phyloP scores from a whole-genome alignment of 164 flowering plant genomes.

The Santalum album region DNA sequence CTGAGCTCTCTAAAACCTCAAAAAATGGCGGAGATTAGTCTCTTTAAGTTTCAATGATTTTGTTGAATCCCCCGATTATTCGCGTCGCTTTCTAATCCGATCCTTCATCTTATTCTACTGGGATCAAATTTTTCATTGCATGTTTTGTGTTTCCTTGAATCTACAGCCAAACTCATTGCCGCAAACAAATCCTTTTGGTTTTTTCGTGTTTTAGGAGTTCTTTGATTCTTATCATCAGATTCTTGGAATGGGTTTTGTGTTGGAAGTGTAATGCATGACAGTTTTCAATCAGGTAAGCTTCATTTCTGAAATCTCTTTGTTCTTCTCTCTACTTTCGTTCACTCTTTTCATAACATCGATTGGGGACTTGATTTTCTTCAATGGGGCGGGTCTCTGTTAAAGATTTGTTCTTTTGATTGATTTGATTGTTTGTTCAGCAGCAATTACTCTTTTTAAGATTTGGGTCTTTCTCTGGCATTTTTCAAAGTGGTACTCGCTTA shows the following conservation, averaged over 20 bases:
- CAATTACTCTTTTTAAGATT: too few species aligned
- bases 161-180: slow-evolving; percentile 1
- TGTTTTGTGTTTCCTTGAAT: not conserved
- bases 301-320: too few species aligned
- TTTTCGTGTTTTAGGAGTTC: slow-evolving; percentile 1
- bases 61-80: not conserved
- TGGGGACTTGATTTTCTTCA: not conserved
- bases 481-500: not conserved
- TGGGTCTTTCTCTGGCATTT: slow-evolving; percentile 1
- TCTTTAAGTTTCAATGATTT: slow-evolving; percentile 8
- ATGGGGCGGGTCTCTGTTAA: not conserved
- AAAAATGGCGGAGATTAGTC: slow-evolving; percentile 3
- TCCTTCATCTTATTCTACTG: slow-evolving; percentile 3
- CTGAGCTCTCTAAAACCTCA: slow-evolving; percentile 8
- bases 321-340: too few species aligned
- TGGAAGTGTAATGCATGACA: slow-evolving; percentile 11
- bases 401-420: not conserved
- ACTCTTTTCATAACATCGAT: not conserved
- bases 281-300: slow-evolving; percentile 27
- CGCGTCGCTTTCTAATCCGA: slow-evolving; percentile 13
- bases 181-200: slow-evolving; percentile 3
- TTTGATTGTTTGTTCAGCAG: not conserved
- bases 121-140: slow-evolving; percentile 14
- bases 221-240: slow-evolving; percentile 9
- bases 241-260: slow-evolving; percentile 18